Evolutionary conservation across 2,329 filamentous ascomycete species (phyloP).

Genomic region (Trichoderma citrinoviride): DNA sequence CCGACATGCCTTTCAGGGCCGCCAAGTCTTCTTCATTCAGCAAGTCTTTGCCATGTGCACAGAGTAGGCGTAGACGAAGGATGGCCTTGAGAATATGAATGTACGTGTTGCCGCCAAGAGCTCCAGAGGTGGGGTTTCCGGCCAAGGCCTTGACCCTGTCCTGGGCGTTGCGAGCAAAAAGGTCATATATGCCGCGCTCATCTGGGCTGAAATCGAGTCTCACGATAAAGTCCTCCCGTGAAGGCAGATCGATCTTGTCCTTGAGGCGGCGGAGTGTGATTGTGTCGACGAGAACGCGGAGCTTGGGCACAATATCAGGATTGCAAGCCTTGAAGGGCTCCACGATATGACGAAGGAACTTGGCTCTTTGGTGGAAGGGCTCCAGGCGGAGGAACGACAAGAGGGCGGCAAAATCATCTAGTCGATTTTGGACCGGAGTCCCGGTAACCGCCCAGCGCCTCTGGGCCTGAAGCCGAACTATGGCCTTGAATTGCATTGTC

Average conservation of each 20-base stretch:
- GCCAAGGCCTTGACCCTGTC: constrained; percentile 75
- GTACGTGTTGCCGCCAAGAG: constrained; percentile 81
- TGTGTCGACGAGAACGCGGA: constrained; percentile 89
- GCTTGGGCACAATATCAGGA: constrained; percentile 75
- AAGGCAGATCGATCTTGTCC: constrained; percentile 81
- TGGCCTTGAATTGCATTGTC: constrained; percentile 79
- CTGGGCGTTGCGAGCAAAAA: constrained; percentile 78
- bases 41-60: constrained; percentile 90
- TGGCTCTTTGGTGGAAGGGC: constrained; percentile 75
- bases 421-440: constrained; percentile 89
- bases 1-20: constrained; percentile 75
- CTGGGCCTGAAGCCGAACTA: constrained; percentile 73
- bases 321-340: constrained; percentile 85
- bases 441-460: constrained; percentile 96
- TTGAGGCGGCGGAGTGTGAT: constrained; percentile 89
- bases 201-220: constrained; percentile 71
- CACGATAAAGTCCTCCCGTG: constrained; percentile 69
- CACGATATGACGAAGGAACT: constrained; percentile 78
- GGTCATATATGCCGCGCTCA: constrained; percentile 76
- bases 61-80: constrained; percentile 82
- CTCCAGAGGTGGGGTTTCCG: constrained; percentile 55
- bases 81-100: constrained; percentile 92
- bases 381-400: constrained; percentile 80
- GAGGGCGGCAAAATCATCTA: constrained; percentile 85
- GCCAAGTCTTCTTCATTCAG: constrained; percentile 80